Evolutionary conservation across 345 rosid species (phyloP).

Genomic region (Eucalyptus grandis): DNA sequence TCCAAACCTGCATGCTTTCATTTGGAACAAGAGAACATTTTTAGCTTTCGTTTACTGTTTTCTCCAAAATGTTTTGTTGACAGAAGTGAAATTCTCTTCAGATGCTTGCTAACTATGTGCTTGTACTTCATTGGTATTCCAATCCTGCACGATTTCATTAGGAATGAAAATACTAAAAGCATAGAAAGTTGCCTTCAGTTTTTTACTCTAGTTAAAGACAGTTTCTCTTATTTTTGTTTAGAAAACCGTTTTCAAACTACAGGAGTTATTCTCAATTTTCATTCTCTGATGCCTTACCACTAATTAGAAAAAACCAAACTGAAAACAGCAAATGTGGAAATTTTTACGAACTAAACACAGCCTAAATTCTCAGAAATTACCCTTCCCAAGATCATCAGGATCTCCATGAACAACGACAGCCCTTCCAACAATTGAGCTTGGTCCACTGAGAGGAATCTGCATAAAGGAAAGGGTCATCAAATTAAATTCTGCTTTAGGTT

Average conservation of each 20-base stretch:
- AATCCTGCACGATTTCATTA: background rate
- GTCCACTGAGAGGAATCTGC: constrained; percentile 81
- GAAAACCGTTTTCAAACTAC: background rate
- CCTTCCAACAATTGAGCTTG: constrained; percentile 74
- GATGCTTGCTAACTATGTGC: background rate
- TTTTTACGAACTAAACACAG: background rate
- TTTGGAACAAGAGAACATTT: background rate
- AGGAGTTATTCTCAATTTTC: background rate
- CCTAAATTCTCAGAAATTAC: constrained; percentile 16
- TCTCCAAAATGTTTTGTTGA: background rate
- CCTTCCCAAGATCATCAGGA: constrained; percentile 97
- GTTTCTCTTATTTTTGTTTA: background rate
- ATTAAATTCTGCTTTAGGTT: background rate
- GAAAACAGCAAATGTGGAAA: background rate
- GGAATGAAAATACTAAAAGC: background rate
- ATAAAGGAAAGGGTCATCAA: background rate
- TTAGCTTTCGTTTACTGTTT: background rate
- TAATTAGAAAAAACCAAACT: background rate
- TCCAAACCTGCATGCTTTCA: background rate
- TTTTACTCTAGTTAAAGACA: background rate
- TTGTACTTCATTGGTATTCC: background rate
- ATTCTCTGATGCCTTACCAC: background rate
- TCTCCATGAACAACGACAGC: constrained; percentile 89
- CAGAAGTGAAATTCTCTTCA: background rate
- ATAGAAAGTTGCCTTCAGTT: background rate